Evolutionary conservation across 106 monocot species (phyloP).

Genomic region (Dactylorhiza incarnata): DNA sequence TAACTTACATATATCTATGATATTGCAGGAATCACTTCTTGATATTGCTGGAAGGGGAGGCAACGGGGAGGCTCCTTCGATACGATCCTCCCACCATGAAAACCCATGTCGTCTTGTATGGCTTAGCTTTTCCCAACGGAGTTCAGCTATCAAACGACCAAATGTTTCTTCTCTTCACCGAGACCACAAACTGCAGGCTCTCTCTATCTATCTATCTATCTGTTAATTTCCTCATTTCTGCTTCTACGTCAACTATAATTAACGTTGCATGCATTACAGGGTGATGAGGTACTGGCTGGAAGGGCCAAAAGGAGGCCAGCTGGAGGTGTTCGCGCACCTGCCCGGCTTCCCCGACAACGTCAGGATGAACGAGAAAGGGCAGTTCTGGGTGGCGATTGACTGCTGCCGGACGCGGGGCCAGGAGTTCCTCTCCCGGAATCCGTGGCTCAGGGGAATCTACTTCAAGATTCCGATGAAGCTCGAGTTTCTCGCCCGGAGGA

Average conservation of each 20-base stretch:
- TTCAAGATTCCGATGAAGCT: slow-evolving; percentile 68
- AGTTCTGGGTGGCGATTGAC: slow-evolving; percentile 91
- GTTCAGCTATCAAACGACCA: slow-evolving; percentile 78
- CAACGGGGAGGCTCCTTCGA: slow-evolving; percentile 75
- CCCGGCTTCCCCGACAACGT: slow-evolving; percentile 94
- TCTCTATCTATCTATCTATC: neutral
- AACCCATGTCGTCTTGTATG: slow-evolving; percentile 61
- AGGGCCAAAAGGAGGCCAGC: slow-evolving; percentile 32
- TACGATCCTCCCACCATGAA: slow-evolving; percentile 51
- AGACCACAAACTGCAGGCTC: slow-evolving; percentile 84
- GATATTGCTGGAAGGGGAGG: slow-evolving; percentile 70
- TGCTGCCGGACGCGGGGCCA: slow-evolving; percentile 64
- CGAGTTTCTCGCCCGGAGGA: slow-evolving; percentile 27
- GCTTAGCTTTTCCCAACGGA: slow-evolving; percentile 83
- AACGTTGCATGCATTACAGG: slow-evolving; percentile 21
- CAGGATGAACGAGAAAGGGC: slow-evolving; percentile 47
- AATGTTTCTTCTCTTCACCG: slow-evolving; percentile 74
- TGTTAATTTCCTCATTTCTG: no score
- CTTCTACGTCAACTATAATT: neutral
- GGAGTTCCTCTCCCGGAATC: slow-evolving; percentile 54
- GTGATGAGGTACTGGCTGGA: slow-evolving; percentile 82
- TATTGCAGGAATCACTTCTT: slow-evolving; percentile 57
- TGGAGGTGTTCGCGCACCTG: slow-evolving; percentile 71
- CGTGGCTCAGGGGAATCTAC: slow-evolving; percentile 77
- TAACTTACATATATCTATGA: neutral